Evolutionary conservation across 2,329 filamentous ascomycete species (phyloP).

Genomic region (Diaporthe citri): DNA sequence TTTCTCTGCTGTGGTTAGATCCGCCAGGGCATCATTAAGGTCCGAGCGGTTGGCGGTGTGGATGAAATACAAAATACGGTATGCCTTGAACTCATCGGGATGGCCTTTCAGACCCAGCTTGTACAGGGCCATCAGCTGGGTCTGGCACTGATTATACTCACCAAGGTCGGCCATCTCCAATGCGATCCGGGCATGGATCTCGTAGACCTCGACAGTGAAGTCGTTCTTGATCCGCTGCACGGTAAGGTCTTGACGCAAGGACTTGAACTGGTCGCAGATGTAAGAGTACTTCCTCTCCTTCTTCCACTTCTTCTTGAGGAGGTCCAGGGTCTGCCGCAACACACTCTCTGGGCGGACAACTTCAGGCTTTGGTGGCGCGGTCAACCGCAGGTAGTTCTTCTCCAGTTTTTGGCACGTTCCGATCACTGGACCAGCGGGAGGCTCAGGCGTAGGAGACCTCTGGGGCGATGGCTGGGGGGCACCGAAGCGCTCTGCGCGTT

Average conservation of each 20-base stretch:
- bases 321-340: slow-evolving; percentile 85
- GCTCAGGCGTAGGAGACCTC: slow-evolving; percentile 68
- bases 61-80: slow-evolving; percentile 99
- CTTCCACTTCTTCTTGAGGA: slow-evolving; percentile 95
- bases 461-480: slow-evolving; percentile 69
- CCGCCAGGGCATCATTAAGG: slow-evolving; percentile 97
- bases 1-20: slow-evolving; percentile 99
- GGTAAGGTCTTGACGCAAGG: slow-evolving; percentile 95
- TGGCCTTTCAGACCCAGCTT: slow-evolving; percentile 88
- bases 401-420: slow-evolving; percentile 88
- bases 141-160: slow-evolving; percentile 99
- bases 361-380: slow-evolving; percentile 87
- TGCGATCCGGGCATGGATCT: slow-evolving; percentile 96
- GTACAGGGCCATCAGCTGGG: slow-evolving; percentile 94
- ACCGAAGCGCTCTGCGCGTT: slow-evolving; percentile 77
- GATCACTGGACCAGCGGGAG: slow-evolving; percentile 79
- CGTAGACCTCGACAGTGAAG: slow-evolving; percentile 96
- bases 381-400: slow-evolving; percentile 95
- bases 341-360: slow-evolving; percentile 87
- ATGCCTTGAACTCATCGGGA: slow-evolving; percentile 96
- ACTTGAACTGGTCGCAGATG: slow-evolving; percentile 99
- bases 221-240: slow-evolving; percentile 97
- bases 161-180: slow-evolving; percentile 98
- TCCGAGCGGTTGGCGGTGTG: slow-evolving; percentile 98
- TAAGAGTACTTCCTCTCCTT: slow-evolving; percentile 95